Evolutionary conservation across 2,329 filamentous ascomycete species (phyloP), one percentile per base, ranked within the genome.

Genomic region (Ophiosphaerella herpotricha): DNA sequence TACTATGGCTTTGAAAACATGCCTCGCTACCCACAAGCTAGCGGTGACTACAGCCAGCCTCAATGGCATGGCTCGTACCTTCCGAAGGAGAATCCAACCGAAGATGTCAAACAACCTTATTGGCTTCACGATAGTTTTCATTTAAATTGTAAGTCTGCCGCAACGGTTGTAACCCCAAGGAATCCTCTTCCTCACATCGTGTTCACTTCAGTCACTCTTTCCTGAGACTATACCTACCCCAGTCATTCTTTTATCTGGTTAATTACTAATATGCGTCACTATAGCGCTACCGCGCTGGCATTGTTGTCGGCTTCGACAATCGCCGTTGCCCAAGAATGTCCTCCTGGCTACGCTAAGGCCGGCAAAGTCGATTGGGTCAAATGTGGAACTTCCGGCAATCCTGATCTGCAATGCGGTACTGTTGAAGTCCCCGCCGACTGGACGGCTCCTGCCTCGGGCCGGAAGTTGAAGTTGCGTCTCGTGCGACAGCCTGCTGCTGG

Each of bases 341-440:
- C 46, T 18, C 14, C 46, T 3, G 46, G 46, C 14, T 48, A 48
- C 13, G 33, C 37, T 11, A 43, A 23, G 24, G 13, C 42, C 11
- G 18, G 9, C 33, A n/a, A 32, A 6, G 16, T 48, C 21, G n/a
- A 16, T 21, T 48, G 46, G 46, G 13, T 23, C n/a, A 23, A 43
- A 21, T 48, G 46, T 29, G 33, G 33, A 6, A 23, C 24, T 4
- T 4, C 14, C 5, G 31, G 32, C 6, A 26, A 18, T 13, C 16
- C 24, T 9, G 14, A 23, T 7, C 18, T 77, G 38, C 70, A 79
- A 57, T 82, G 80, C 54, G 77, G 79, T n/a, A 72, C 75, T 7
- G 61, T 83, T 4, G 66, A 75, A 35, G 72, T 82, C 1, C 80
- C 80, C 0, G 72, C 82, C 60, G 77, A 75, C 50, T 65, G 47